phyloP scores from a whole-genome alignment of 768 basidiomycete species.

The Mycena epipterygia region DNA sequence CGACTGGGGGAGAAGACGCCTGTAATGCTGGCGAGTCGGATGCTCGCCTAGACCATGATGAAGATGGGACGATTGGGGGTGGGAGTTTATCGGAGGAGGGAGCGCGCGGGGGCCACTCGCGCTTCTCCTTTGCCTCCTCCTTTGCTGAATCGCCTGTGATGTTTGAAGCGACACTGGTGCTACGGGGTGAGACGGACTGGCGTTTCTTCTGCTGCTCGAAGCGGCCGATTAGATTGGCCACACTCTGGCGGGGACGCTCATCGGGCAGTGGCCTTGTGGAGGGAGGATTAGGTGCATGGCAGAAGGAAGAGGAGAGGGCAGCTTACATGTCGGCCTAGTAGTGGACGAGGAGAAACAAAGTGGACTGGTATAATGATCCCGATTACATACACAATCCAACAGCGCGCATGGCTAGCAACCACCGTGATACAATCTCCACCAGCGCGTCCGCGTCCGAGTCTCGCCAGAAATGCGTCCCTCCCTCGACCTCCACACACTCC shows the following conservation, averaged over 20 bases:
- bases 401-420: constrained; percentile 41
- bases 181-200: constrained; percentile 67
- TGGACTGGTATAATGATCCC: not conserved
- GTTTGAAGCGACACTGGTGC: constrained; percentile 78
- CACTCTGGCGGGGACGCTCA: constrained; percentile 88
- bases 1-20: constrained; percentile 32
- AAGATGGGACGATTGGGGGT: constrained; percentile 50
- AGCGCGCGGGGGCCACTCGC: constrained; percentile 82
- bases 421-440: constrained; percentile 44
- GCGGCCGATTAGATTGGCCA: constrained; percentile 91
- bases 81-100: constrained; percentile 51
- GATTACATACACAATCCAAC: not conserved
- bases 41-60: constrained; percentile 42
- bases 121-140: constrained; percentile 78
- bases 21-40: constrained; percentile 48
- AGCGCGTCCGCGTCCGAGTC: constrained; percentile 49
- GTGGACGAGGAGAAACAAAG: constrained; percentile 17
- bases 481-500: constrained; percentile 54
- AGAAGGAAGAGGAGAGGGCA: constrained; percentile 33
- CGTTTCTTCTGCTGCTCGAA: constrained; percentile 88
- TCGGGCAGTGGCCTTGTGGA: constrained; percentile 82
- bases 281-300: not conserved
- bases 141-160: constrained; percentile 72
- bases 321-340: constrained; percentile 21
- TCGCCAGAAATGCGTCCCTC: constrained; percentile 79